Evolutionary conservation across 495 filamentous ascomycete genomes (phyloP).

Genomic region (Chaetomium tenue): DNA sequence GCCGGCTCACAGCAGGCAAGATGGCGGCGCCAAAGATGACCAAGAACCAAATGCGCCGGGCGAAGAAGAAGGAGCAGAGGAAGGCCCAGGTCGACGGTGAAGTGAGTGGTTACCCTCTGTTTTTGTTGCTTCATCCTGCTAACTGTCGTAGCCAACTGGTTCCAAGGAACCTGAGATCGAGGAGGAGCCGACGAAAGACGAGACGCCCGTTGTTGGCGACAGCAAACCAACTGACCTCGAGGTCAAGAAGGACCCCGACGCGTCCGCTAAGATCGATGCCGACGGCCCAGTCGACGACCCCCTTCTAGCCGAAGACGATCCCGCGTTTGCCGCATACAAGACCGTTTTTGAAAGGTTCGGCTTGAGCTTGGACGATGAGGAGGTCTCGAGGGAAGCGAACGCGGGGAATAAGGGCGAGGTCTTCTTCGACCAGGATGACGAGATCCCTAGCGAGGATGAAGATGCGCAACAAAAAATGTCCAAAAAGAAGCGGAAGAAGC

Average conservation of each 20-base stretch:
- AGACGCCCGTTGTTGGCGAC: slow-evolving; percentile 21
- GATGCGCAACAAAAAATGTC: slow-evolving; percentile 69
- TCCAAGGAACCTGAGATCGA: slow-evolving; percentile 30
- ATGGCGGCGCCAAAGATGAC: slow-evolving; percentile 64
- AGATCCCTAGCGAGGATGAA: slow-evolving; percentile 85
- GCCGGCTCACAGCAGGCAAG: slow-evolving; percentile 35
- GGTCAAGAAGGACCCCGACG: slow-evolving; percentile 41
- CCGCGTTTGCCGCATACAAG: slow-evolving; percentile 80
- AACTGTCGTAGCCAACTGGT: slow-evolving; percentile 29
- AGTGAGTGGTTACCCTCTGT: slow-evolving; percentile 29
- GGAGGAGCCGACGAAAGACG: slow-evolving; percentile 36
- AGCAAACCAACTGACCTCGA: slow-evolving; percentile 34
- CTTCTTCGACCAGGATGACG: slow-evolving; percentile 81
- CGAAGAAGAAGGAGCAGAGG: slow-evolving; percentile 87
- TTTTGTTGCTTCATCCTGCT: slow-evolving; percentile 10
- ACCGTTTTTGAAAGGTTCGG: slow-evolving; percentile 73
- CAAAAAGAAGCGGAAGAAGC: slow-evolving; percentile 88
- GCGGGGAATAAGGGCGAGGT: slow-evolving; percentile 83
- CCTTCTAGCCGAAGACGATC: slow-evolving; percentile 63
- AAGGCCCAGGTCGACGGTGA: slow-evolving; percentile 52
- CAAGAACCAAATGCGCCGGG: slow-evolving; percentile 81
- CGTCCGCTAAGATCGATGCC: slow-evolving; percentile 40
- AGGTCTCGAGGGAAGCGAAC: slow-evolving; percentile 58
- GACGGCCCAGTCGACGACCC: slow-evolving; percentile 50
- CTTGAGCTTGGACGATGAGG: slow-evolving; percentile 49